These are phyloP conservation scores for Puccinia horiana DNA, from an alignment of 1,284 basidiomycete genomes.

Conservation along the genomic window DNA sequence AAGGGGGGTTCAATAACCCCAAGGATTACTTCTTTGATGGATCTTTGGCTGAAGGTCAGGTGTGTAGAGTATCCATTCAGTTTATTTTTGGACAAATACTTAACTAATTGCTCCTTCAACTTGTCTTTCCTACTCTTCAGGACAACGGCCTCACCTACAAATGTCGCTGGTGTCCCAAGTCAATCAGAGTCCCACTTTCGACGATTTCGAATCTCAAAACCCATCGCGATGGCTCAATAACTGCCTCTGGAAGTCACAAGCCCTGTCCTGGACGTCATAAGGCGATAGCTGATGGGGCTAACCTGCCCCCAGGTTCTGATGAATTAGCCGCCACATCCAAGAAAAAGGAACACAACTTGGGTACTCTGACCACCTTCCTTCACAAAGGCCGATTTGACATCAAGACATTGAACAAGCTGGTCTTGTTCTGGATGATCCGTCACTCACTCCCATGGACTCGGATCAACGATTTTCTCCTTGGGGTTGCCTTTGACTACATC, in stretches of 20 bases:
- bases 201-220: background rate
- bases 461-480: background rate
- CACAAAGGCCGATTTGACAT: background rate
- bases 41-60: too few species aligned
- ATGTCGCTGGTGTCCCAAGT: constrained; percentile 4
- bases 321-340: background rate
- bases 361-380: background rate
- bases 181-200: background rate
- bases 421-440: background rate
- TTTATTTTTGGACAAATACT: too few species aligned
- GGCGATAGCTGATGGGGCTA: background rate
- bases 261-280: background rate
- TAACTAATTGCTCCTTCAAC: too few species aligned
- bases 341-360: background rate
- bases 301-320: background rate
- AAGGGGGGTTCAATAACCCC: too few species aligned
- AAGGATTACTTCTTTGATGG: too few species aligned
- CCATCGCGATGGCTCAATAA: background rate
- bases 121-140: background rate
- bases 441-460: constrained; percentile 2
- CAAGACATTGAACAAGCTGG: background rate
- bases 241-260: background rate
- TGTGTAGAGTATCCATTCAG: too few species aligned
- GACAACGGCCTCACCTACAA: background rate
- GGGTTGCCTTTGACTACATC: background rate